A percentile compares a stretch with the other conserved stretches of the same genome.
Conservation (phyloP, 768 basidiomycete species). For the Podaxis sp. region DNA sequence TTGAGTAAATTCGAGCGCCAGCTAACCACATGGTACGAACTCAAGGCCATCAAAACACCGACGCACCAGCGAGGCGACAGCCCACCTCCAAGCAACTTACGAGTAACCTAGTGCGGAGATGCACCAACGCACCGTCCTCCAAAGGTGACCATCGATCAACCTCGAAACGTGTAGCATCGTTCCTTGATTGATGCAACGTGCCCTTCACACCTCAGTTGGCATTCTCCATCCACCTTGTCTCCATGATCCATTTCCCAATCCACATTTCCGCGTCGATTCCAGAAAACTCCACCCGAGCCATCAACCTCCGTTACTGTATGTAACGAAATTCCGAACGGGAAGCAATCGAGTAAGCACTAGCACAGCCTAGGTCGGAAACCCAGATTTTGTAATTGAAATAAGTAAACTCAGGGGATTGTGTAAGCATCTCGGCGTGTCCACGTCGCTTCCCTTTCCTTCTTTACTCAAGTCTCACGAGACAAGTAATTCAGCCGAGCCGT, state of each 20-base stretch:
- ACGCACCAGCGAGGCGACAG: background rate
- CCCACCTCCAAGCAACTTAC: background rate
- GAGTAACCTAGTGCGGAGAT: background rate
- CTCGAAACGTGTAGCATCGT: conserved; percentile 17
- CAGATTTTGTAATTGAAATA: background rate
- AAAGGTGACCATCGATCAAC: background rate
- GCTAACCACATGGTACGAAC: background rate
- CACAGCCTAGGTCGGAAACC: background rate
- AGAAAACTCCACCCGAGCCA: background rate
- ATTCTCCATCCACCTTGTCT: conserved; percentile 1
- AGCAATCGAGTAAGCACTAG: background rate
- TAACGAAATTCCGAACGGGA: background rate
- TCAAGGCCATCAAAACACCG: background rate
- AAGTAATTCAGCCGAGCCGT: background rate
- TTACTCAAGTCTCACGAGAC: background rate
- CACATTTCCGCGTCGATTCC: conserved; percentile 11
- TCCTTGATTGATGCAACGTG: conserved; percentile 17
- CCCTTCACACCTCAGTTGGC: conserved; percentile 8
- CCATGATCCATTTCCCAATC: background rate
- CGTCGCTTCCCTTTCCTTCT: background rate
- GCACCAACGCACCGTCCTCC: background rate
- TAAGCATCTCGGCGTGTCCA: background rate
- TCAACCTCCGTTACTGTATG: background rate
- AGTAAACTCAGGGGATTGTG: background rate
- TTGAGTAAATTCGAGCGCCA: background rate